Evolutionary conservation across 768 basidiomycete species (phyloP).

Genomic region (Russula dissimulans): DNA sequence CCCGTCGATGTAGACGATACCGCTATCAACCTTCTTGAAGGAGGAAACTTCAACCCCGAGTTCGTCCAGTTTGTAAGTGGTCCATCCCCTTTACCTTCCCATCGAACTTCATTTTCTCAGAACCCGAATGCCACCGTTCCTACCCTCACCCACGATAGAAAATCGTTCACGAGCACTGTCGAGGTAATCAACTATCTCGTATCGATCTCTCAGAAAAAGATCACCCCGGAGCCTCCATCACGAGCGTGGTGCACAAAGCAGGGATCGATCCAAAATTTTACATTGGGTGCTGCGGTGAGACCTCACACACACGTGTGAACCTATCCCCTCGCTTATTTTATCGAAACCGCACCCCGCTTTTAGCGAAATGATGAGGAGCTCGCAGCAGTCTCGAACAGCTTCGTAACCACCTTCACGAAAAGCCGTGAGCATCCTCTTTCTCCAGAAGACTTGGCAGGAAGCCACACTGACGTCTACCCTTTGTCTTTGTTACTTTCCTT

Average conservation of each 20-base stretch:
- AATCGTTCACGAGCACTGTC: constrained; percentile 30
- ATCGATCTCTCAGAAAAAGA: constrained; percentile 30
- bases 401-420: constrained; percentile 30
- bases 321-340: background rate
- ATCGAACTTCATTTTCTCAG: constrained; percentile 1
- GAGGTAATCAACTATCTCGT: constrained; percentile 36
- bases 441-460: too few species aligned
- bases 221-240: constrained; percentile 28
- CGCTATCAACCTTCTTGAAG: background rate
- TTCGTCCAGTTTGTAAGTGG: constrained; percentile 12
- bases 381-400: constrained; percentile 27
- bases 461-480: background rate
- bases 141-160: background rate
- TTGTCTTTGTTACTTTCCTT: background rate
- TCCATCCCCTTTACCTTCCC: constrained; percentile 6
- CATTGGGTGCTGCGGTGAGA: constrained; percentile 33
- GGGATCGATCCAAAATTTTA: constrained; percentile 46
- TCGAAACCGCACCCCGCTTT: background rate
- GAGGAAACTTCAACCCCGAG: background rate
- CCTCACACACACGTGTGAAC: background rate
- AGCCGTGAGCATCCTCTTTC: constrained; percentile 30
- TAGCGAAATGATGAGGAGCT: constrained; percentile 42
- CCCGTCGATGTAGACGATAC: background rate
- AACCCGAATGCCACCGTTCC: constrained; percentile 14
- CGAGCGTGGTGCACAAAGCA: constrained; percentile 36